These are phyloP conservation scores for Plasmodium malariae DNA, from an alignment of 169 alveolate genomes.

Conservation along the genomic window DNA sequence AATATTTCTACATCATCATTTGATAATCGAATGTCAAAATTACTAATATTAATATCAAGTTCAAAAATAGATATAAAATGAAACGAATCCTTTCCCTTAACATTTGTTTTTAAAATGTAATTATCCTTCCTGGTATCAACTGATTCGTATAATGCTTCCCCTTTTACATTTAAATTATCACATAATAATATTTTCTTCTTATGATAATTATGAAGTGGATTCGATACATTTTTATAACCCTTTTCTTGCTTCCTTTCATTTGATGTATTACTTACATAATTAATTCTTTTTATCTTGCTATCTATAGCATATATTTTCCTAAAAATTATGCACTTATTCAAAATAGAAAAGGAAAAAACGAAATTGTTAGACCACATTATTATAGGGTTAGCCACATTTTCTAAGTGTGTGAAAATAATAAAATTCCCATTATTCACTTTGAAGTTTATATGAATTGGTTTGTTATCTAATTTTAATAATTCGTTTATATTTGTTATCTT, in stretches of 20 bases:
- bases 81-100: conserved; percentile 11
- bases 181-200: conserved; percentile 61
- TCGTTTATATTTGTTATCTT: conserved; percentile 63
- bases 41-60: conserved; percentile 57
- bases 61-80: conserved; percentile 63
- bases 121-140: conserved; percentile 51
- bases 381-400: conserved; percentile 62
- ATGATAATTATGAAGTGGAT: conserved; percentile 60
- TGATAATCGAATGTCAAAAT: conserved; percentile 73
- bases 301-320: conserved; percentile 70
- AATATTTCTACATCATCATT: conserved; percentile 75
- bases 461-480: conserved; percentile 58
- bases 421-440: conserved; percentile 76
- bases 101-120: conserved; percentile 33
- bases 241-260: background rate
- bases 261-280: conserved; percentile 26
- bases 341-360: conserved; percentile 58
- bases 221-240: background rate
- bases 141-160: conserved; percentile 77
- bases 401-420: conserved; percentile 64
- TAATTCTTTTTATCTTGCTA: conserved; percentile 74
- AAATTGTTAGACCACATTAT: conserved; percentile 76
- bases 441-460: conserved; percentile 64
- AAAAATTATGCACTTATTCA: conserved; percentile 63
- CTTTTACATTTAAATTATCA: conserved; percentile 71